Base-by-base conservation (phyloP, 371 early-diverging fungal species). In the Mucor ambiguus region DNA sequence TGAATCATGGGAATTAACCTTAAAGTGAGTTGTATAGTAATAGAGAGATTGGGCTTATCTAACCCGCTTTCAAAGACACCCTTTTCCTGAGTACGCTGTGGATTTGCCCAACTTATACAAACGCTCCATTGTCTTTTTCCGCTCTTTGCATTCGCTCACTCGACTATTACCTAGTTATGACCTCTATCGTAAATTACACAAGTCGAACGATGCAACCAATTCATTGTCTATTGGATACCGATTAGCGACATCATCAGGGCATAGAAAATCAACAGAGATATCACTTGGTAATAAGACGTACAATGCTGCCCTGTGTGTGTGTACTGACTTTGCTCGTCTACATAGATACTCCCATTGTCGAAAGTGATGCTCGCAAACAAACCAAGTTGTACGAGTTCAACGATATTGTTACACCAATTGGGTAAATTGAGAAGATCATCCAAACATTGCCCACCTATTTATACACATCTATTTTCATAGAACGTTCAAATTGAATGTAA, bases 91-190 rank as follows among this genome's bases (percentile, higher is more conserved):
- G 29, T 81, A 83, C 12, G 74, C 82, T 10, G 87, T 89, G 16
- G 94, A 95, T 35, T 80, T 93, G n/a, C 92, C 94, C 3, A 85
- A 89, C 48, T 83, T 94, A 14, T 96, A 96, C 83, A 96, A 96
- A 76, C 89, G 92, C 55, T 91, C 90, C 7, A 92, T 94, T 61
- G 85, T 92, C 22, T 94, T 94, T 66, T 96, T 96, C 76, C 84
- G 96, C 41, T 87, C 93, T 18, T 74, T 96, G 32, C 92, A 90
- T 74, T 82, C 92, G 14, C 86, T 88, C 67, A 86, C 89, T 59
- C 85, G 92, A 7, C 81, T 95, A 37, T 71, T 96, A 60, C 97
- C 97, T 0, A 80, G 88, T 9, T 86, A 89, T 68, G 71, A 84
- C 18, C 83, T 93, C 10, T 86, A 79, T 61, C 87, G 85, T 10